Evolutionary conservation across 768 basidiomycete species (phyloP).

Genomic region (Daedaleopsis sinensis): DNA sequence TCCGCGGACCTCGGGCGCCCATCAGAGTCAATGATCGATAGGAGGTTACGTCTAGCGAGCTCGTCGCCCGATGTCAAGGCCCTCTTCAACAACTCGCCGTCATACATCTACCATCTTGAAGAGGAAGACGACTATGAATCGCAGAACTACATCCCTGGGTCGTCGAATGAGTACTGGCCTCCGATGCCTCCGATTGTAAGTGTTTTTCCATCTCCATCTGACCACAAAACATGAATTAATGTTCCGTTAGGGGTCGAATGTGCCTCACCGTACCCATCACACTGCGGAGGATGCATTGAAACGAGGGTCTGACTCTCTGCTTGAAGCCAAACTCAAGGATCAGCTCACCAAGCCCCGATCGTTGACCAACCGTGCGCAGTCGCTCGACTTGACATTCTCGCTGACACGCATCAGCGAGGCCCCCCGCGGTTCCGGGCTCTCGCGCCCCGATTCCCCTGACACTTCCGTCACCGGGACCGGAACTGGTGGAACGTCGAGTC

Average conservation of each 20-base stretch:
- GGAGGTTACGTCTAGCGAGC: conserved; percentile 78
- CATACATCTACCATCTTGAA: conserved; percentile 81
- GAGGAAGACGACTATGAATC: conserved; percentile 58
- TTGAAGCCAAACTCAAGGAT: conserved; percentile 84
- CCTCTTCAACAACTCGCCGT: conserved; percentile 80
- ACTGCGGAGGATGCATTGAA: conserved; percentile 77
- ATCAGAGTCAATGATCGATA: conserved; percentile 66
- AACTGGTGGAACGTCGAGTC: conserved; percentile 76
- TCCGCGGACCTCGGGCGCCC: conserved; percentile 77
- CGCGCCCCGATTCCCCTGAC: conserved; percentile 80
- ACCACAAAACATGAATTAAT: neutral
- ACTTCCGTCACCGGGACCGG: conserved; percentile 60
- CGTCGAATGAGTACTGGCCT: conserved; percentile 71
- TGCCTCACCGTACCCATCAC: conserved; percentile 67
- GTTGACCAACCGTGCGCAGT: conserved; percentile 85
- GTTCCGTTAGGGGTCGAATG: conserved; percentile 59
- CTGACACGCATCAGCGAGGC: conserved; percentile 81
- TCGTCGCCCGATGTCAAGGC: conserved; percentile 97
- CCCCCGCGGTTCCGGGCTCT: conserved; percentile 49
- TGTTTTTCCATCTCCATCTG: conserved; percentile 26
- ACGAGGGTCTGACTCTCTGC: conserved; percentile 80
- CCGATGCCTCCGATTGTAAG: conserved; percentile 76
- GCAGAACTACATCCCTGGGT: conserved; percentile 59
- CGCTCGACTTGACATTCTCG: conserved; percentile 84
- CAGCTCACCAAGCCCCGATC: conserved; percentile 77